Base-by-base conservation (phyloP, 192 early-diverging fungal genomes). In the Coemansia umbellata region DNA sequence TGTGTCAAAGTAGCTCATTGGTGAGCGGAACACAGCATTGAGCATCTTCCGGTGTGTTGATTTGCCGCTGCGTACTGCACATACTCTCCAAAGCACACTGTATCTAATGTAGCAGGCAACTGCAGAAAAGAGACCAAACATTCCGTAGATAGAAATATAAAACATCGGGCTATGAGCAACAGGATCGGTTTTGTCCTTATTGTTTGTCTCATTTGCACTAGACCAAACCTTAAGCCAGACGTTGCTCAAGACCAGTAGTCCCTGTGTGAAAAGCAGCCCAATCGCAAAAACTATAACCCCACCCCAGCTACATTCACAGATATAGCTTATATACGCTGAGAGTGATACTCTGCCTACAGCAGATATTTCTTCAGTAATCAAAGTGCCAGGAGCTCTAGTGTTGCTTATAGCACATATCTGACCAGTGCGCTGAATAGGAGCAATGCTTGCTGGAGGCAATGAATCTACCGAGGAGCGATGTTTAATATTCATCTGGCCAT, bases 321-420 rank as follows among this genome's bases (percentile, higher is more conserved):
- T 80, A 66, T 97, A 97, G 15, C 84, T 68, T 8, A 65, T 58
- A 57, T 97, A 97, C 0, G 95, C 88, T 11, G 60, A 58, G 65
- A 77, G 75, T 15, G 79, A 65, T 2, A 97, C 90, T 19, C 74
- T 83, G 27, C 94, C 94, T 28, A 83, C 81, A 11, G 83, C 86
- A 58, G 81, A 84, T 33, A 89, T 86, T 66, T 97, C 94, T 27
- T 85, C 78, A 0, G 70, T 57, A 31, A 91, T 93, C 14, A 97
- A 63, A 23, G 48, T 39, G 17, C 62, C 59, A 21, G n/a, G 26
- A 26, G 23, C 9, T 14, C 4, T 14, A 26, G 13, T 18, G n/a
- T 2, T 14, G 23, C 14, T 37, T 27, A 18, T 35, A 5, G 53
- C 14, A 10, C 30, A 53, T 53, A 49, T 35, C 52, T 41, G 50